These are phyloP conservation scores for Dryas drummondii DNA, from an alignment of 306 rosid genomes.

Conservation along the genomic window DNA sequence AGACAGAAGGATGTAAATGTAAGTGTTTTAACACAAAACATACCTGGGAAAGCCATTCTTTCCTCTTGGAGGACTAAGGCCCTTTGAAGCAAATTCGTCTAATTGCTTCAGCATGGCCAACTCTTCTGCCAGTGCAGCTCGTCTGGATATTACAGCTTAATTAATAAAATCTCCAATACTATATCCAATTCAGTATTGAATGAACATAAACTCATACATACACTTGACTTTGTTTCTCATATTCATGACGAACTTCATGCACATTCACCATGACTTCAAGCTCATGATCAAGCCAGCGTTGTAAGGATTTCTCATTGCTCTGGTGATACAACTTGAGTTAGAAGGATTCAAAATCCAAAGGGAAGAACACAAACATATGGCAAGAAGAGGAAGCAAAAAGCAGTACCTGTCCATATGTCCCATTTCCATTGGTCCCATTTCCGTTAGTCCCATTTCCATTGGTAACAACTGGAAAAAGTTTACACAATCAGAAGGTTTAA, in stretches of 20 bases:
- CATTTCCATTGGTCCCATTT: slow-evolving; percentile 25
- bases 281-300: slow-evolving; percentile 97
- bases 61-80: slow-evolving; percentile 94
- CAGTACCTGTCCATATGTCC: slow-evolving; percentile 81
- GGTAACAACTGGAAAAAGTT: slow-evolving; percentile 54
- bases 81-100: slow-evolving; percentile 85
- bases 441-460: slow-evolving; percentile 61
- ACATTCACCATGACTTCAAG: slow-evolving; percentile 97
- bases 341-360: slow-evolving; percentile 24
- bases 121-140: slow-evolving; percentile 98
- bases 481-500: slow-evolving; percentile 30
- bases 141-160: slow-evolving; percentile 53
- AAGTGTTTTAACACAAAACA: slow-evolving; percentile 13
- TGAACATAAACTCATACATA: slow-evolving; percentile 40
- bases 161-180: slow-evolving; percentile 20
- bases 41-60: slow-evolving; percentile 92
- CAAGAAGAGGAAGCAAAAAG: slow-evolving; percentile 31
- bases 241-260: slow-evolving; percentile 98
- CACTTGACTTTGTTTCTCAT: slow-evolving; percentile 99
- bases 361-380: slow-evolving; percentile 19
- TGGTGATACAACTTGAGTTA: slow-evolving; percentile 39
- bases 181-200: slow-evolving; percentile 26
- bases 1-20: slow-evolving; percentile 1
- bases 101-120: slow-evolving; percentile 88
- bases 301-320: slow-evolving; percentile 93